phyloP scores from a whole-genome alignment of 2,329 filamentous ascomycete genomes.

The Penicillium concentricum region DNA sequence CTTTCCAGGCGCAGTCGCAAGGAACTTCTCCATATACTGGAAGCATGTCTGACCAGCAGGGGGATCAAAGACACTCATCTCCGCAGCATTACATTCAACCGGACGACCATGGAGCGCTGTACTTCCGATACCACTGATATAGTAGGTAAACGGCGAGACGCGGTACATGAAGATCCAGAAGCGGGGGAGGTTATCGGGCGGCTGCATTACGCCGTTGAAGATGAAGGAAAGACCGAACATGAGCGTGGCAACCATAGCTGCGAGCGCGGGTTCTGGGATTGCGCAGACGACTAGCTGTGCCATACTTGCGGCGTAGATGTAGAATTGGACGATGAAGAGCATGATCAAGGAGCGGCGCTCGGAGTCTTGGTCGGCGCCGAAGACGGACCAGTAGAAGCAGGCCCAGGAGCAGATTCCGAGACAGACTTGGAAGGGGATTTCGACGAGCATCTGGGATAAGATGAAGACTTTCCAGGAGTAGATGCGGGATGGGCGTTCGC shows the following conservation, averaged over 20 bases:
- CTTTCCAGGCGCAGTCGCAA: slow-evolving; percentile 50
- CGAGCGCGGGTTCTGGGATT: slow-evolving; percentile 13
- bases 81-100: slow-evolving; percentile 66
- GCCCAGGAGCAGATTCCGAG: slow-evolving; percentile 21
- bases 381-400: slow-evolving; percentile 24
- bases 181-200: slow-evolving; percentile 61
- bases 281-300: slow-evolving; percentile 14
- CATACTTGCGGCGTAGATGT: slow-evolving; percentile 19
- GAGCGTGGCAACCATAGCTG: slow-evolving; percentile 17
- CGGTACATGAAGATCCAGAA: slow-evolving; percentile 65
- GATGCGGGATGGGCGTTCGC: slow-evolving; percentile 76
- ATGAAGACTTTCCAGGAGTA: slow-evolving; percentile 86
- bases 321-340: slow-evolving; percentile 24
- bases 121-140: slow-evolving; percentile 62
- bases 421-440: slow-evolving; percentile 74
- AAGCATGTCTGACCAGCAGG: slow-evolving; percentile 55
- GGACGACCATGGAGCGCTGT: slow-evolving; percentile 65
- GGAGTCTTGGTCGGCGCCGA: slow-evolving; percentile 13
- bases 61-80: slow-evolving; percentile 66
- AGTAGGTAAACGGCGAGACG: slow-evolving; percentile 55
- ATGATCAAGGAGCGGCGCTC: slow-evolving; percentile 17
- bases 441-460: slow-evolving; percentile 77
- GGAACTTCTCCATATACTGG: slow-evolving; percentile 57
- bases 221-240: slow-evolving; percentile 20
- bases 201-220: slow-evolving; percentile 58